Conservation (phyloP, 148 eudicot genomes). For the Tetragonia tetragonoides region DNA sequence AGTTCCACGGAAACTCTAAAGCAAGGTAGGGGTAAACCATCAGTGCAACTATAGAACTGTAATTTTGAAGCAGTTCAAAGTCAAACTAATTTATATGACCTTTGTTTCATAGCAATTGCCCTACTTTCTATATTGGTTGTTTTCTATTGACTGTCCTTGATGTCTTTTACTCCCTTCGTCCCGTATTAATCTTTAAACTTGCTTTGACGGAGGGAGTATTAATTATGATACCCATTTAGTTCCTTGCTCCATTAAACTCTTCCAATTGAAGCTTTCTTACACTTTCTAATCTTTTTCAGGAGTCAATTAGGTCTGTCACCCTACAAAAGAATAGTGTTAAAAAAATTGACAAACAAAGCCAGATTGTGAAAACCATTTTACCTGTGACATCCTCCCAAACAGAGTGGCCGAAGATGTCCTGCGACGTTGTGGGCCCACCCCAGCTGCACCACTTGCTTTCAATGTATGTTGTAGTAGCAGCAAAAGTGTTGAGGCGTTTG, state of each 20-base stretch:
- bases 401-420: constrained; percentile 81
- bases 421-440: constrained; percentile 82
- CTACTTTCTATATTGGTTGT: too few species aligned
- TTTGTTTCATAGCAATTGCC: too few species aligned
- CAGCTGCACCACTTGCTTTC: constrained; percentile 93
- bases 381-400: constrained; percentile 82
- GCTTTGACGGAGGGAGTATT: background rate
- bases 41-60: constrained; percentile 2
- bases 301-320: background rate
- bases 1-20: constrained; percentile 84
- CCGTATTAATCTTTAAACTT: too few species aligned
- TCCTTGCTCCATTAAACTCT: background rate
- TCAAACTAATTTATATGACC: too few species aligned
- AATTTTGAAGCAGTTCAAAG: constrained; percentile 4
- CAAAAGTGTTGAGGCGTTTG: constrained; percentile 89
- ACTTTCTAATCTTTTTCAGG: background rate
- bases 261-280: background rate
- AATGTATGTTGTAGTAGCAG: constrained; percentile 87
- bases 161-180: too few species aligned
- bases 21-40: background rate
- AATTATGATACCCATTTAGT: background rate
- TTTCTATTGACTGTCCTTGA: too few species aligned
- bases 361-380: constrained; percentile 18
- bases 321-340: background rate
- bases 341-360: background rate